Evolutionary conservation across 768 basidiomycete genomes (phyloP), one percentile per base, ranked within the genome.

Genomic region (Hydnomerulius pinastri): DNA sequence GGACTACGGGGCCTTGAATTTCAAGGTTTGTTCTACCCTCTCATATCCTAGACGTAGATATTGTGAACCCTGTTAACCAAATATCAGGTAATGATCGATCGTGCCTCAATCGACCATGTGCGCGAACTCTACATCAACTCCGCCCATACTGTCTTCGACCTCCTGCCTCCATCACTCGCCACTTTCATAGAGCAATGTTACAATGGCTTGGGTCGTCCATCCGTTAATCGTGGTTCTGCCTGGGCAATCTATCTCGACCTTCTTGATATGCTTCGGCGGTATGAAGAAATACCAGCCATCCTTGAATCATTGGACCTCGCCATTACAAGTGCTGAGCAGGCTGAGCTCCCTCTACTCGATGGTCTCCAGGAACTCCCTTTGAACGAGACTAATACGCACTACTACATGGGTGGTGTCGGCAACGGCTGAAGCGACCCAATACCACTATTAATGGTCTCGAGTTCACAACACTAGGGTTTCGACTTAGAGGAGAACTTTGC

Each of bases 1-100:
- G 2, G 29, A 54, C 1, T 73, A 57, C 55, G 57, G 56, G 3
- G 49, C 49, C 1, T 17, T 54, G 64, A 77, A n/a, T 43, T 77
- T 71, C 54, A 67, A 66, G 62, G 74, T 72, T n/a, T n/a, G n/a
- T n/a, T n/a, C n/a, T n/a, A n/a, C n/a, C n/a, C n/a, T n/a, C n/a
- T n/a, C n/a, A 43, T 29, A 33, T 11, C 8, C 9, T 43, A 11
- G 24, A n/a, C 24, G 7, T 9, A 6, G 24, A n/a, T 42, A 4
- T 15, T 20, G n/a, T 20, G 23, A 21, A 17, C 12, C 17, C 41
- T 43, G 18, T 30, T 15, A n/a, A n/a, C n/a, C n/a, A n/a, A n/a
- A n/a, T 43, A 11, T 30, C 43, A 68, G 65, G 48, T 70, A 15
- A 24, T 40, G 13, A 57, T 66, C n/a, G n/a, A n/a, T n/a, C n/a